Percentiles rank a stretch among this genome's conserved stretches.
phyloP scores from a whole-genome alignment of 2,329 filamentous ascomycete genomes.

The Graphilbum sp. region DNA sequence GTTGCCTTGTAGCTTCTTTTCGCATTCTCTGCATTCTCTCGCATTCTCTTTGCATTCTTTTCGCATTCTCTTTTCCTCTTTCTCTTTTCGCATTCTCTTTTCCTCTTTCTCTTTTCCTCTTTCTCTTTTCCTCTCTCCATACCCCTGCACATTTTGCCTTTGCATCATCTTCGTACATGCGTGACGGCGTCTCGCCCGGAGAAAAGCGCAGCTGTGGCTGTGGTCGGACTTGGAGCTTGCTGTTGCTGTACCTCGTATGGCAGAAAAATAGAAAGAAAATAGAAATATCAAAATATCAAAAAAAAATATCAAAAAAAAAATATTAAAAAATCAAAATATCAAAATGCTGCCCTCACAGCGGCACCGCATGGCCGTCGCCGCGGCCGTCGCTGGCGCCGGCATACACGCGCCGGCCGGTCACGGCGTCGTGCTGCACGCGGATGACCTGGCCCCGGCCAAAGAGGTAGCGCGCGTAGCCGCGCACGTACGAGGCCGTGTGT shows the following conservation, averaged over 20 bases:
- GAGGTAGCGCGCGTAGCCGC: conserved; percentile 43
- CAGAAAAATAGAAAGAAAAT: no score
- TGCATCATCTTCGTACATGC: no score
- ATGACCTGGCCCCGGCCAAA: conserved; percentile 84
- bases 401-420: conserved; percentile 55
- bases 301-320: no score
- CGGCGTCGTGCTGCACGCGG: conserved; percentile 48
- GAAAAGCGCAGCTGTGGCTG: no score
- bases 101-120: no score
- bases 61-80: background rate
- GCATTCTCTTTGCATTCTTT: background rate
- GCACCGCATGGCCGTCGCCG: conserved; percentile 48
- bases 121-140: no score
- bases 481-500: conserved; percentile 52
- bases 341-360: conserved; percentile 1
- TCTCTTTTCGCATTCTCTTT: no score
- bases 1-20: background rate
- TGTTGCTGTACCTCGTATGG: no score
- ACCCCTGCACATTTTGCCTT: no score
- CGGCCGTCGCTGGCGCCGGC: conserved; percentile 76
- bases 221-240: no score
- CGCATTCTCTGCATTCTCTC: background rate
- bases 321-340: background rate
- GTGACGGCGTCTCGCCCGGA: no score
- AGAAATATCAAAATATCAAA: no score